These are phyloP conservation scores for Arthrobotrys conoides DNA, from an alignment of 2,329 filamentous ascomycete species.

Conservation along the genomic window DNA sequence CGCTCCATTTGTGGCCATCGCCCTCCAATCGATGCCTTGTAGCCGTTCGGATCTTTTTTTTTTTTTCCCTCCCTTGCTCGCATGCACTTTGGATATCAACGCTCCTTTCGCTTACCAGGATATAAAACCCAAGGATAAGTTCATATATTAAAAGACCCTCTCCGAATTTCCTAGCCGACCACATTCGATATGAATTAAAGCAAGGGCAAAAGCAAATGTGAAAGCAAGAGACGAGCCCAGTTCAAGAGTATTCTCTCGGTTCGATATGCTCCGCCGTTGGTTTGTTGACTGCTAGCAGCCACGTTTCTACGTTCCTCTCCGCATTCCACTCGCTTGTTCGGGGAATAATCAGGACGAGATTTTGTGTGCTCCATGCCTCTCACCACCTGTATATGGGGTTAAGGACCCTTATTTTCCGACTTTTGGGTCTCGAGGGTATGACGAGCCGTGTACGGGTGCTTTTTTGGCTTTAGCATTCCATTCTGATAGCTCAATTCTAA, in stretches of 20 bases:
- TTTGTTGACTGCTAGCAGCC: constrained; percentile 26
- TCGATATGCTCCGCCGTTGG: constrained; percentile 51
- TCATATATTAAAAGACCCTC: constrained; percentile 1
- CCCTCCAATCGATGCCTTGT: constrained; percentile 22
- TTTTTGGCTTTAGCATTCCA: constrained; percentile 38
- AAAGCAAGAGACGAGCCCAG: constrained; percentile 6
- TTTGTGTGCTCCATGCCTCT: constrained; percentile 43
- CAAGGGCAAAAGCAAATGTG: constrained; percentile 4
- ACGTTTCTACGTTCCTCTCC: constrained; percentile 56
- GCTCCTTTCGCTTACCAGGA: constrained; percentile 36
- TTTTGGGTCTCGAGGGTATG: constrained; percentile 2
- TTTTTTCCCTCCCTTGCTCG: neutral
- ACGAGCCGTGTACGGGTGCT: constrained; percentile 21
- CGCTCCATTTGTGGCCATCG: constrained; percentile 41
- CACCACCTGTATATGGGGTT: constrained; percentile 40
- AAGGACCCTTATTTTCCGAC: constrained; percentile 2
- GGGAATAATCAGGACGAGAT: constrained; percentile 51
- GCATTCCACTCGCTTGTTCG: constrained; percentile 59
- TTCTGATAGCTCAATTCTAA: constrained; percentile 51
- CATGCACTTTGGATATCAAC: constrained; percentile 32
- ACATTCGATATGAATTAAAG: constrained; percentile 5
- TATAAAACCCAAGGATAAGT: constrained; percentile 28
- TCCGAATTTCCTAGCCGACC: constrained; percentile 15
- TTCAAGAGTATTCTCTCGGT: constrained; percentile 27
- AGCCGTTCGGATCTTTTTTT: constrained; percentile 45